Evolutionary conservation across 352 stramenopile species (phyloP), one percentile per base, ranked within the genome.

Genomic region (Phytophthora rubi): DNA sequence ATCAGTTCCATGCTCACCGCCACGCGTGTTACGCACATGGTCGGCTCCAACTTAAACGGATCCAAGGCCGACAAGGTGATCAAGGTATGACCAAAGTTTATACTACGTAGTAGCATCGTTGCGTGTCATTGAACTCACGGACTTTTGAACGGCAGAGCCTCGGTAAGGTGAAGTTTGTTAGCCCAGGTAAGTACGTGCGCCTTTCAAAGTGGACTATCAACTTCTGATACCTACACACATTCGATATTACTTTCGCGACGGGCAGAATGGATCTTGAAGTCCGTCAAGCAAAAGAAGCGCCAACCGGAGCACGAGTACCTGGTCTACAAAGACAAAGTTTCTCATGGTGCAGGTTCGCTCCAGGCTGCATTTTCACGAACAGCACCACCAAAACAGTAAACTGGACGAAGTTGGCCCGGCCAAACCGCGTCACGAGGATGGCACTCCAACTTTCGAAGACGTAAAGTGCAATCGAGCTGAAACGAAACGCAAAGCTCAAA

Each of bases 201-300:
- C 10, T 42, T 42, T 13, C 35, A 42, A 4, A 10, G 10, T 42
- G 35, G 9, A 1, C 35, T 0, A 42, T 42, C 35, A 42, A 42
- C 35, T 16, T 42, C 28, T 30, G 4, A 30, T 30, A 30, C 28
- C 28, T 42, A 42, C 33, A 15, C 35, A 42, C 35, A 51, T 65
- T 6, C 35, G 30, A 44, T 6, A 18, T 47, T 10, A 6, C n/a
- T 42, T 66, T n/a, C 7, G 30, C 15, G 15, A 44, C 10, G 45
- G n/a, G n/a, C 62, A 90, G 83, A 93, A 42, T 95, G 88, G 88
- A 83, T 94, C 32, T 55, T 93, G n/a, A 73, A 92, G 59, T 94
- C 82, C 12, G 75, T 95, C 10, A 90, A 90, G 49, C 66, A 62
- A 26, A 71, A 82, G 32, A 92, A 91, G 63, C 81, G 83, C 10